phyloP scores from a whole-genome alignment of 1,139 yeast species.

The Suhomyces chickasaworum region DNA sequence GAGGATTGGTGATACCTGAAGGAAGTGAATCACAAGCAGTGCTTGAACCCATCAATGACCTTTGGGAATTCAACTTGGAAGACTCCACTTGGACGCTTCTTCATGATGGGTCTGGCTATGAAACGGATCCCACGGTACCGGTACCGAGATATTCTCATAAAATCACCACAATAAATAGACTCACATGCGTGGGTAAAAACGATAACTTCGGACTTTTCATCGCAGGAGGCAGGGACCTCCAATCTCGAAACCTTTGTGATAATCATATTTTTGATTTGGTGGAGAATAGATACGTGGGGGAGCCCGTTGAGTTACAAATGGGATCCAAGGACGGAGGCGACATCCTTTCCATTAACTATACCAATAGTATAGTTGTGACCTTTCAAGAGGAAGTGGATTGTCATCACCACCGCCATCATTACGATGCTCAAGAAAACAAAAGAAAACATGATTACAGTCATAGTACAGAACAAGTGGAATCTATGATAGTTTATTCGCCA shows the following conservation, averaged over 20 bases:
- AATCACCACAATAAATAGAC: conserved; percentile 45
- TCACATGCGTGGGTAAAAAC: conserved; percentile 43
- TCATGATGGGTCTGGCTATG: conserved; percentile 38
- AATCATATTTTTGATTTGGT: conserved; percentile 58
- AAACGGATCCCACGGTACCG: conserved; percentile 33
- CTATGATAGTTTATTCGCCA: conserved; percentile 43
- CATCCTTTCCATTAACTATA: conserved; percentile 35
- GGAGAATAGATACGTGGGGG: conserved; percentile 46
- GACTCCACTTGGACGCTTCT: conserved; percentile 54
- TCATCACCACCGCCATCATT: conserved; percentile 11
- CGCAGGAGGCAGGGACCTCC: conserved; percentile 59
- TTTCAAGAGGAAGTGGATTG: conserved; percentile 34
- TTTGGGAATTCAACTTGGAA: conserved; percentile 65
- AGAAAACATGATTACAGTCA: conserved; percentile 9
- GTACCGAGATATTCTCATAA: conserved; percentile 55
- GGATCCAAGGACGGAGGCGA: conserved; percentile 15
- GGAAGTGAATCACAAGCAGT: conserved; percentile 1
- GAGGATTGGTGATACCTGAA: conserved; percentile 52
- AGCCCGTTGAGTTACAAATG: conserved; percentile 31
- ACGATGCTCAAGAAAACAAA: conserved; percentile 7
- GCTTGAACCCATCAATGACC: conserved; percentile 56
- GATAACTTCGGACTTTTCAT: conserved; percentile 58
- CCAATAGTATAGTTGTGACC: conserved; percentile 36
- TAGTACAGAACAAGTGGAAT: conserved; percentile 25
- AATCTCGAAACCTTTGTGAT: conserved; percentile 42